Evolutionary conservation across 768 basidiomycete species (phyloP), one percentile per base, ranked within the genome.

Genomic region (Boletus eberwhitei): DNA sequence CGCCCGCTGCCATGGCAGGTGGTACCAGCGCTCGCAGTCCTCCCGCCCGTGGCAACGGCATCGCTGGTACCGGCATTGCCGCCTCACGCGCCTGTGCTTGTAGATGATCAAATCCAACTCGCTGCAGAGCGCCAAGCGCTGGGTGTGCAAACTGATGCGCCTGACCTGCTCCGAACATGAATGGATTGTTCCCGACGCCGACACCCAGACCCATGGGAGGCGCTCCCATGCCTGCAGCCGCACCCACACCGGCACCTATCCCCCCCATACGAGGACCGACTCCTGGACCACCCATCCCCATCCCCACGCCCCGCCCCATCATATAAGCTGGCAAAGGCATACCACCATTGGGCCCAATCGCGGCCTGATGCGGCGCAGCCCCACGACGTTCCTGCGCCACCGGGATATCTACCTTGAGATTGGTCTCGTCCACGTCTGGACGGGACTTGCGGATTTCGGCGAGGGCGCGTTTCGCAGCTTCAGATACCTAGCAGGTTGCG

Each of bases 401-500:
- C 0, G 85, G 88, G 4, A 86, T 60, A 45, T 90, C 90, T 35
- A 91, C 79, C 58, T 82, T 79, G 63, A 93, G 73, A 26, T 75
- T 77, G 17, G 78, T 72, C 17, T 82, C 80, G 38, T 82, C 76
- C 22, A 84, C 75, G 21, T 91, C 86, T 0, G 89, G 88, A 42
- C 88, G 77, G 4, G 77, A 71, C 26, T 69, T 70, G 59, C 80
- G 81, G 64, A 82, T 81, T 21, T 86, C 78, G n/a, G 77, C 80
- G n/a, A 84, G 66, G 0, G 89, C 88, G 48, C 72, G 76, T 62
- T 86, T 79, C 13, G 82, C 84, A 0, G 90, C 90, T 48, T 74
- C 79, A 48, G 80, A 79, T 36, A 91, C 88, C 89, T 90, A 49
- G 1, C 26, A 8, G 21, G 32, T 36, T n/a, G 37, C 21, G 32